Evolutionary conservation across 2,329 filamentous ascomycete species (phyloP).

Genomic region (Massarina eburnea): DNA sequence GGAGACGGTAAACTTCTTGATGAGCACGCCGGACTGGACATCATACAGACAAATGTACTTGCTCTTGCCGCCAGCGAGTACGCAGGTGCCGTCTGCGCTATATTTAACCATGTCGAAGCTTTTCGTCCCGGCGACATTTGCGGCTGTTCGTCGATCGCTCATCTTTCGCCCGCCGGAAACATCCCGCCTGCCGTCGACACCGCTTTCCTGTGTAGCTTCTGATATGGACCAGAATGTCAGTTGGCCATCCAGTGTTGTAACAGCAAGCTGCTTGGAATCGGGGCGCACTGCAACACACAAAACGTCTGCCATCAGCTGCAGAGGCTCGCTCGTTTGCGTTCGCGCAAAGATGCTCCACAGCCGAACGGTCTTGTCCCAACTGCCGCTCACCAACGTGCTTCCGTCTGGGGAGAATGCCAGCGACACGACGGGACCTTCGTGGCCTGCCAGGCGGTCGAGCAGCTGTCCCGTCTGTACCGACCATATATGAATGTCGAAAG

Average conservation of each 20-base stretch:
- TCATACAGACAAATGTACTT: constrained; percentile 99
- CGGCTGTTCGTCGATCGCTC: constrained; percentile 84
- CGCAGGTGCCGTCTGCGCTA: constrained; percentile 86
- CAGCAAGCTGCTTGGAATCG: constrained; percentile 86
- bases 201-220: constrained; percentile 82
- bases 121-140: constrained; percentile 88
- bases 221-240: constrained; percentile 92
- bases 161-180: constrained; percentile 89
- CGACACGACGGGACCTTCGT: constrained; percentile 90
- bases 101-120: constrained; percentile 86
- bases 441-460: constrained; percentile 84
- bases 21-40: constrained; percentile 83
- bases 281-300: constrained; percentile 83
- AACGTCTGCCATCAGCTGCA: constrained; percentile 90
- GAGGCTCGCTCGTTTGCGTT: constrained; percentile 90
- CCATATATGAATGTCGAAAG: constrained; percentile 97
- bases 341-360: constrained; percentile 95
- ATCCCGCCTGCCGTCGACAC: constrained; percentile 86
- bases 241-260: constrained; percentile 91
- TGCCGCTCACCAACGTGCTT: constrained; percentile 80
- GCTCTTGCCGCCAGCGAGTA: constrained; percentile 91
- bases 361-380: constrained; percentile 93
- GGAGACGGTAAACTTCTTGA: constrained; percentile 95
- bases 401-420: constrained; percentile 89
- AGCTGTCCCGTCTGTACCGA: constrained; percentile 96